Conservation (phyloP, 2,329 filamentous ascomycete genomes). For the Arthrobotrys megalospora region DNA sequence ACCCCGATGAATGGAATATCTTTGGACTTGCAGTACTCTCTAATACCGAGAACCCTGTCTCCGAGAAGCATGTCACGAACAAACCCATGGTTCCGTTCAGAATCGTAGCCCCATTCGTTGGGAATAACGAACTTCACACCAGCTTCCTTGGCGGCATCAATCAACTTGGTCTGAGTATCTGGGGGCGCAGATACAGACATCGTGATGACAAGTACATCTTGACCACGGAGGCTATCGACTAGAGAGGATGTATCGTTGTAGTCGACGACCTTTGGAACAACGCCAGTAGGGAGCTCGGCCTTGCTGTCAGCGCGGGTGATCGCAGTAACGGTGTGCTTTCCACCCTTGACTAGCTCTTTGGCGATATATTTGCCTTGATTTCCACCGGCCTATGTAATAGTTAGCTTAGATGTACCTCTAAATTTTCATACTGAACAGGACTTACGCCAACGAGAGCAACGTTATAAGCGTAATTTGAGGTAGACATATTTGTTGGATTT, state of each 20-base stretch:
- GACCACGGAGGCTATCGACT: slow-evolving; percentile 71
- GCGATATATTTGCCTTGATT: slow-evolving; percentile 65
- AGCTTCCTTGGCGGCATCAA: slow-evolving; percentile 73
- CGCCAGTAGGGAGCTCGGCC: slow-evolving; percentile 69
- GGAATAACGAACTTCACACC: slow-evolving; percentile 73
- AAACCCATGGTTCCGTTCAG: slow-evolving; percentile 65
- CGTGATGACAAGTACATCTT: slow-evolving; percentile 75
- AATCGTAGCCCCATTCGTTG: slow-evolving; percentile 69
- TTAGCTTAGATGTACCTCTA: neutral
- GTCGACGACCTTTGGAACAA: slow-evolving; percentile 69
- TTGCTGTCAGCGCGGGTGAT: slow-evolving; percentile 70
- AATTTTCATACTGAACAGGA: neutral
- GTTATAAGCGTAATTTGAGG: slow-evolving; percentile 50
- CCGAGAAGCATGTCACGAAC: slow-evolving; percentile 67
- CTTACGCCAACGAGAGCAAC: slow-evolving; percentile 57
- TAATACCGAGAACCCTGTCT: slow-evolving; percentile 62
- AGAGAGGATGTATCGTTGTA: slow-evolving; percentile 70
- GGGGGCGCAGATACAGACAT: slow-evolving; percentile 69
- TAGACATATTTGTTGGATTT: slow-evolving; percentile 50
- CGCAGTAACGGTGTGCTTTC: slow-evolving; percentile 72
- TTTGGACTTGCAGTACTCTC: slow-evolving; percentile 67
- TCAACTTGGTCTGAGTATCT: slow-evolving; percentile 71
- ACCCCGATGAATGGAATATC: slow-evolving; percentile 69
- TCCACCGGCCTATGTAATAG: slow-evolving; percentile 66
- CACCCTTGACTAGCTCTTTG: slow-evolving; percentile 68